Conservation (phyloP, 305 asterid species). For the Rubia tinctorum region DNA sequence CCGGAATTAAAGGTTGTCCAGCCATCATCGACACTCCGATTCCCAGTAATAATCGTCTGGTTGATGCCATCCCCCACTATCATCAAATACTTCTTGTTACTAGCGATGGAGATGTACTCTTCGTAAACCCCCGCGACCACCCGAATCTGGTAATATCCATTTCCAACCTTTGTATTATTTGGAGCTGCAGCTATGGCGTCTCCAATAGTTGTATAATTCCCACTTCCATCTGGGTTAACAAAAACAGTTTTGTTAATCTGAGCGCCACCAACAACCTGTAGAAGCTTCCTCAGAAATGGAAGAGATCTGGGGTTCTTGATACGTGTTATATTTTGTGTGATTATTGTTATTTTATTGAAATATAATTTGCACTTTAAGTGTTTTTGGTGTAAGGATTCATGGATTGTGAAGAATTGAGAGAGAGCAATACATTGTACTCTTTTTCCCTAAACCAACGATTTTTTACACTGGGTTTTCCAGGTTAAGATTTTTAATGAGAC, state of each 20-base stretch:
- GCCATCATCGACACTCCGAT: slow-evolving; percentile 57
- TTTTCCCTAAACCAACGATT: no score
- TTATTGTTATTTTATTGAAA: no score
- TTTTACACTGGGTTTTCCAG: no score
- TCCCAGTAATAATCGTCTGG: slow-evolving; percentile 65
- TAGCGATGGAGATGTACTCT: slow-evolving; percentile 56
- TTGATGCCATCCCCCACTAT: slow-evolving; percentile 78
- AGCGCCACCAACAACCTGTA: slow-evolving; percentile 11
- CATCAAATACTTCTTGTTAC: slow-evolving; percentile 62
- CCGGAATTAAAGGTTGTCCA: slow-evolving; percentile 77
- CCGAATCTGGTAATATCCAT: slow-evolving; percentile 29
- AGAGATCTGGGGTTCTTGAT: slow-evolving; percentile 1
- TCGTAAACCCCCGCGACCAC: slow-evolving; percentile 57
- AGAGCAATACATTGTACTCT: no score
- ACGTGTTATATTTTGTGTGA: no score
- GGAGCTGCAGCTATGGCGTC: slow-evolving; percentile 37
- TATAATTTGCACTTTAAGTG: no score
- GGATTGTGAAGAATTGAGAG: no score
- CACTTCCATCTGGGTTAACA: slow-evolving; percentile 35
- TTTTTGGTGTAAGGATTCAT: no score
- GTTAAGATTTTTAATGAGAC: no score
- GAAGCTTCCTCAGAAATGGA: slow-evolving; percentile 22
- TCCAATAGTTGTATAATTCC: slow-evolving; percentile 25
- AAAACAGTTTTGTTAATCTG: slow-evolving; percentile 19
- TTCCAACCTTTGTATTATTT: slow-evolving; percentile 7